Evolutionary conservation across 2,329 filamentous ascomycete species (phyloP).

Genomic region (Exophiala sideris): DNA sequence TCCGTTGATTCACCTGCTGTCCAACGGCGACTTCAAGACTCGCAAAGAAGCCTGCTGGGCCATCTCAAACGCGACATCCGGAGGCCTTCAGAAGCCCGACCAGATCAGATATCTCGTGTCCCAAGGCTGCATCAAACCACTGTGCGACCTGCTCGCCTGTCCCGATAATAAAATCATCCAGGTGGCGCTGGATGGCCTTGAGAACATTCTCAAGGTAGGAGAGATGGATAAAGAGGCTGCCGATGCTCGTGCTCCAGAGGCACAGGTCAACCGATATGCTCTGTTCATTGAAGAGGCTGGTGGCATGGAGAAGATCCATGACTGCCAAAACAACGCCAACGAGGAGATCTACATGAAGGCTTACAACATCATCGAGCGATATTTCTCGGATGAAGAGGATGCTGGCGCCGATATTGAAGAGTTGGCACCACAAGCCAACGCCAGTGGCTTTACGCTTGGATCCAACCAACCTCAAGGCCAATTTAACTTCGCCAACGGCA

Average conservation of each 20-base stretch:
- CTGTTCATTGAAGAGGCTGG: slow-evolving; percentile 98
- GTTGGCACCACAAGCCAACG: slow-evolving; percentile 66
- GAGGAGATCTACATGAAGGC: slow-evolving; percentile 99
- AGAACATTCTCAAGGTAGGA: slow-evolving; percentile 99
- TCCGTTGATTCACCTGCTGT: slow-evolving; percentile 90
- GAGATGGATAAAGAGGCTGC: slow-evolving; percentile 95
- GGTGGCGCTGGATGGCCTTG: slow-evolving; percentile 91
- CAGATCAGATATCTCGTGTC: slow-evolving; percentile 94
- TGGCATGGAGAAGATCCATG: slow-evolving; percentile 99
- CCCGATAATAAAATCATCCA: slow-evolving; percentile 99
- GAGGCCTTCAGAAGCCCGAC: slow-evolving; percentile 96
- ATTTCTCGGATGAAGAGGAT: slow-evolving; percentile 98
- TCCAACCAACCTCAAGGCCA: slow-evolving; percentile 68
- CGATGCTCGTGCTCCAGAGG: slow-evolving; percentile 63
- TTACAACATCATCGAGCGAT: slow-evolving; percentile 99
- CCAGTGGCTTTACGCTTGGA: slow-evolving; percentile 69
- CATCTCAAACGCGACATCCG: slow-evolving; percentile 96
- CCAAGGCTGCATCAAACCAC: slow-evolving; percentile 93
- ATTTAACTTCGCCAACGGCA: slow-evolving; percentile 85
- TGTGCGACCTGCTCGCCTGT: slow-evolving; percentile 91
- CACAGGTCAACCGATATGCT: slow-evolving; percentile 88
- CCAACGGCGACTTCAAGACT: slow-evolving; percentile 97
- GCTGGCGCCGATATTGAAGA: slow-evolving; percentile 73
- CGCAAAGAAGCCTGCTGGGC: slow-evolving; percentile 99
- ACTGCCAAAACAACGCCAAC: slow-evolving; percentile 99